Evolutionary conservation across 2,329 filamentous ascomycete species (phyloP).

Genomic region (Emergomyces orientalis): DNA sequence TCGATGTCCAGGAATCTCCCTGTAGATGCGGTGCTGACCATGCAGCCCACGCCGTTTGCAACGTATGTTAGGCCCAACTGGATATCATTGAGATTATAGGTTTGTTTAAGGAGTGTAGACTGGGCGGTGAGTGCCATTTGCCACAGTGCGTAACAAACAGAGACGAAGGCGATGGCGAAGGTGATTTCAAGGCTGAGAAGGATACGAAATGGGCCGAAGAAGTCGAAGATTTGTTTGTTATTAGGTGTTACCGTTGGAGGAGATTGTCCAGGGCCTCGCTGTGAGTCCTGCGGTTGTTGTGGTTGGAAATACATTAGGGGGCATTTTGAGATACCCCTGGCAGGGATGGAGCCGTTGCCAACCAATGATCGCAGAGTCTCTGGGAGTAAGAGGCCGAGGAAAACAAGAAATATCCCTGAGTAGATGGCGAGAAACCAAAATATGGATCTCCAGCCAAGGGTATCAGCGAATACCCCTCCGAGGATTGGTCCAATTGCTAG

Average conservation of each 20-base stretch:
- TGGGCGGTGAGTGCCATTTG: conserved; percentile 49
- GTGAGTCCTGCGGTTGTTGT: conserved; percentile 1
- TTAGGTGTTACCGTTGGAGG: conserved; percentile 10
- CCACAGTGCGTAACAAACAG: conserved; percentile 46
- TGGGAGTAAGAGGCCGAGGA: conserved; percentile 29
- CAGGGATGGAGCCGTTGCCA: conserved; percentile 23
- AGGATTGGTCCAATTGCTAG: conserved; percentile 36
- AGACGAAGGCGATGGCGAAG: conserved; percentile 41
- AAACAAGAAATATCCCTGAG: conserved; percentile 25
- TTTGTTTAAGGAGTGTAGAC: conserved; percentile 40
- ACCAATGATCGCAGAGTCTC: conserved; percentile 34
- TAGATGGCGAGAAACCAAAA: conserved; percentile 40
- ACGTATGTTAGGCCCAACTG: conserved; percentile 46
- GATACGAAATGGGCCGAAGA: conserved; percentile 39
- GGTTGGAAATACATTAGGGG: conserved; percentile 18
- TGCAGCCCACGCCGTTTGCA: conserved; percentile 47
- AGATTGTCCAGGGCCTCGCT: conserved; percentile 7
- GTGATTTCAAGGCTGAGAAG: conserved; percentile 38
- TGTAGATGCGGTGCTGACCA: conserved; percentile 44
- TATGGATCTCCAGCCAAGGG: conserved; percentile 34
- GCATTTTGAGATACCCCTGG: conserved; percentile 10
- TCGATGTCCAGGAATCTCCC: conserved; percentile 47
- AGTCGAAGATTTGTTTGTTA: background rate
- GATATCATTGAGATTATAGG: conserved; percentile 37
- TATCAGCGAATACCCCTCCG: conserved; percentile 31